Evolutionary conservation across 176 grass and related monocot genomes (phyloP), one percentile per base, ranked within the genome.

Genomic region (Rhynchospora tenuis): DNA sequence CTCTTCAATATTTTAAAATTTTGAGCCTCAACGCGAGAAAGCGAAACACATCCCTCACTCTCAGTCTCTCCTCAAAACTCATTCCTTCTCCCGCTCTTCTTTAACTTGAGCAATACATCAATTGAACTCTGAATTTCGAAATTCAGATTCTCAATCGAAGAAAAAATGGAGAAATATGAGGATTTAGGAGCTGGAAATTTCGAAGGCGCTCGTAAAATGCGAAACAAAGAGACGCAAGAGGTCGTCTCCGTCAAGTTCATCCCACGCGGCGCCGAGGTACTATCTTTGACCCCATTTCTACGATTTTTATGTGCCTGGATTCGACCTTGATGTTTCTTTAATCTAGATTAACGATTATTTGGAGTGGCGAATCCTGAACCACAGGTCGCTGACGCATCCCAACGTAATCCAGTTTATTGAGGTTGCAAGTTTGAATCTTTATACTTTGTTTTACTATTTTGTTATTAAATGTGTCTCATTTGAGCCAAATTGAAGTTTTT

Each of bases 351-450:
- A 98, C 89, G 95, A 94, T 84, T 91, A 98, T 88, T 92, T 98
- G 81, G 92, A 88, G 84, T 85, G 92, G 69, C 92, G 95, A 87
- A 98, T 98, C 82, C 95, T 95, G 84, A 98, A 98, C 81, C 95
- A 98, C 72, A 87, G 84, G 44, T 95, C 91, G 17, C 84, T 98
- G 43, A 94, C 72, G 82, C 95, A 98, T 86, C 92, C 92, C 19
- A 98, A 98, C 79, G 93, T 98, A 54, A 89, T 98, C 74, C 89
- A 89, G 52, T 98, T 95, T 84, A 98, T 91, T 87, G 95, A 98
- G 92, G 89, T 90, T 1, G 7, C 48, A 15, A 67, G 5, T 24
- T 84, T 22, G 66, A 45, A 56, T 43, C 52, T 72, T 52, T 82
- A 10, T 4, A 47, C 12, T 9, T 72, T 73, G 64, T 59, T 38